Percentiles rank a stretch among this genome's conserved stretches.
Evolutionary conservation across 768 basidiomycete species (phyloP).

Genomic region (Amanita phalloides): DNA sequence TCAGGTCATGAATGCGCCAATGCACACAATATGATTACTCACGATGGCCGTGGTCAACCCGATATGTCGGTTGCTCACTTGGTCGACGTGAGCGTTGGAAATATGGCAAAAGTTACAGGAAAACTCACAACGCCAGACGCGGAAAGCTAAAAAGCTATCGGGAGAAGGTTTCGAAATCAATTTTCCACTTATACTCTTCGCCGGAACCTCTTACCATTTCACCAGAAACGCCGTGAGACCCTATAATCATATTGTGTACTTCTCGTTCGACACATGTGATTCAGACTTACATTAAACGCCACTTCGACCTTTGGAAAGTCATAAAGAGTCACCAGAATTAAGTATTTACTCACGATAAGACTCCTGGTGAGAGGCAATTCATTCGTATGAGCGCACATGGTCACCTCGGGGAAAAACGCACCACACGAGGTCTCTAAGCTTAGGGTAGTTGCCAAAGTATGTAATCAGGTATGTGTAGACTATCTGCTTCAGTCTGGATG

Average conservation of each 20-base stretch:
- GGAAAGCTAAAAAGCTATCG: slow-evolving; percentile 16
- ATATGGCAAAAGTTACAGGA: neutral
- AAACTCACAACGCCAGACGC: slow-evolving; percentile 18
- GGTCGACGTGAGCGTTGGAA: neutral
- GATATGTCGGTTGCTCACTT: slow-evolving; percentile 17
- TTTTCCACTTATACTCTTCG: neutral
- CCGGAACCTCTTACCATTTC: slow-evolving; percentile 23
- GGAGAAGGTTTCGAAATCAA: neutral
- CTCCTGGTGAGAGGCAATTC: slow-evolving; percentile 15
- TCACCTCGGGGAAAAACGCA: slow-evolving; percentile 13
- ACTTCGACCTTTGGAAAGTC: slow-evolving; percentile 27
- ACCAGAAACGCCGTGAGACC: slow-evolving; percentile 36
- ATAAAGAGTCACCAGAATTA: neutral
- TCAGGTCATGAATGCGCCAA: neutral
- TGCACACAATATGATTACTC: neutral
- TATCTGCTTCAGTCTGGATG: slow-evolving; percentile 10
- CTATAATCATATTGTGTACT: slow-evolving; percentile 11
- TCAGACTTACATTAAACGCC: slow-evolving; percentile 32
- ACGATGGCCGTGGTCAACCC: slow-evolving; percentile 13
- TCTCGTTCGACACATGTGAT: neutral
- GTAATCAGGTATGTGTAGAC: slow-evolving; percentile 38
- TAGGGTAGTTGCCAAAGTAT: slow-evolving; percentile 20
- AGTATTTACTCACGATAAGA: slow-evolving; percentile 18
- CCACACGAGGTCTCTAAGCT: slow-evolving; percentile 28
- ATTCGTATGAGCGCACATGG: neutral